phyloP scores from a whole-genome alignment of 768 basidiomycete species.

The Mycena rebaudengoi region DNA sequence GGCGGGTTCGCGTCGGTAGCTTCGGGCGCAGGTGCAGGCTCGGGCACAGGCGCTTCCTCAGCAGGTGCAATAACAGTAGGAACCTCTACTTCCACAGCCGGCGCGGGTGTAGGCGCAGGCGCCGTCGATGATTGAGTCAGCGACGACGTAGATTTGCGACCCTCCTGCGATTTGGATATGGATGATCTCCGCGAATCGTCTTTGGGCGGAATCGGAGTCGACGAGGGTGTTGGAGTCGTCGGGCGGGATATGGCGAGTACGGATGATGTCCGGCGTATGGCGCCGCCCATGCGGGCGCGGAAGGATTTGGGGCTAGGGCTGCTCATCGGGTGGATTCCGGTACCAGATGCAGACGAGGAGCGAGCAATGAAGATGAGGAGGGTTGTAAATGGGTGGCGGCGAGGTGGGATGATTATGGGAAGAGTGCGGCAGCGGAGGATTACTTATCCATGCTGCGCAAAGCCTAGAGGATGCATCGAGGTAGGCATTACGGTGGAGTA shows the following conservation, averaged over 20 bases:
- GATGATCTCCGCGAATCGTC: slow-evolving; percentile 5
- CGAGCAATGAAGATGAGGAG: neutral
- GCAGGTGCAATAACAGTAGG: neutral
- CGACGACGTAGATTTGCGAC: slow-evolving; percentile 14
- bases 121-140: slow-evolving; percentile 2
- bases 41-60: neutral
- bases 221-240: slow-evolving; percentile 39
- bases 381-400: neutral
- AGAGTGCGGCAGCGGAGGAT: neutral
- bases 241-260: slow-evolving; percentile 49
- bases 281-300: slow-evolving; percentile 68
- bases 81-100: too few relatives aligned
- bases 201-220: slow-evolving; percentile 31
- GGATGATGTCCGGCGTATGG: slow-evolving; percentile 69
- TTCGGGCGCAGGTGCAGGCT: slow-evolving; percentile 21
- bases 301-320: slow-evolving; percentile 50
- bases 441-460: slow-evolving; percentile 19
- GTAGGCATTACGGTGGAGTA: slow-evolving; percentile 4
- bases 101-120: neutral
- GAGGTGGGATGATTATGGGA: neutral
- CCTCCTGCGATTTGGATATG: slow-evolving; percentile 13
- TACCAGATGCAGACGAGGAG: neutral
- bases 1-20: neutral
- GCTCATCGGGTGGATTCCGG: slow-evolving; percentile 32
- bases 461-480: slow-evolving; percentile 25